Base-by-base conservation (phyloP, 306 rosid species). In the Cucumis cinereus region DNA sequence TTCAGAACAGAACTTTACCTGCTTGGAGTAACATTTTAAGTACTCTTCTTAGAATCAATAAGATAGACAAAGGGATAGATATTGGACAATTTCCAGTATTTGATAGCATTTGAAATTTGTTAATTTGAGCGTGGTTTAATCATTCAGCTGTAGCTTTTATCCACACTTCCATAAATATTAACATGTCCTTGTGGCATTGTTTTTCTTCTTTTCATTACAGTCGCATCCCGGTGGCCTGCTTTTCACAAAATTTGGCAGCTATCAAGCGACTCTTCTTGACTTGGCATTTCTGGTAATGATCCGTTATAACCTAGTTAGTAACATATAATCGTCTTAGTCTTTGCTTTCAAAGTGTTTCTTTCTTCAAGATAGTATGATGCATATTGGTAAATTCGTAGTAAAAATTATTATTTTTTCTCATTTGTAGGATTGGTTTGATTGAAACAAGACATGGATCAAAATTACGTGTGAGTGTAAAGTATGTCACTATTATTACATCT, bases 201-300 rank as follows among this genome's bases (percentile, higher is more conserved):
- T 52, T 28, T 43, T 75, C 62, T 81, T 15, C 56, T 74, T 79
- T 83, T 47, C 47, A 77, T n/a, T n/a, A n/a, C n/a, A n/a, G n/a
- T n/a, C n/a, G n/a, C n/a, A n/a, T n/a, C n/a, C n/a, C n/a, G n/a
- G 99, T 63, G 98, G 99, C 85, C 80, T 95, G 73, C 96, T 95
- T 83, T 95, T 95, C 88, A 95, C 99, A 0, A 95, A 95, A 85
- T 92, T 95, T n/a, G 97, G 98, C 73, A 83, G 99, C 90, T 92
- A 88, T 77, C 99, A 95, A 83, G 92, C 99, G 80, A 98, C 99
- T 71, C 96, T 95, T 85, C 96, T 95, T 82, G 98, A 95, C 86
- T 84, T 95, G 88, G 97, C 99, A 73, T 95, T 95, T 82, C 97
- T 98, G 40, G 98, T 95, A 92, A 81, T 81, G 83, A 47, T 72